Percentiles rank a stretch among this genome's conserved stretches.
These are phyloP conservation scores for Lactarius sp. DNA, from an alignment of 768 basidiomycete species.

Conservation along the genomic window DNA sequence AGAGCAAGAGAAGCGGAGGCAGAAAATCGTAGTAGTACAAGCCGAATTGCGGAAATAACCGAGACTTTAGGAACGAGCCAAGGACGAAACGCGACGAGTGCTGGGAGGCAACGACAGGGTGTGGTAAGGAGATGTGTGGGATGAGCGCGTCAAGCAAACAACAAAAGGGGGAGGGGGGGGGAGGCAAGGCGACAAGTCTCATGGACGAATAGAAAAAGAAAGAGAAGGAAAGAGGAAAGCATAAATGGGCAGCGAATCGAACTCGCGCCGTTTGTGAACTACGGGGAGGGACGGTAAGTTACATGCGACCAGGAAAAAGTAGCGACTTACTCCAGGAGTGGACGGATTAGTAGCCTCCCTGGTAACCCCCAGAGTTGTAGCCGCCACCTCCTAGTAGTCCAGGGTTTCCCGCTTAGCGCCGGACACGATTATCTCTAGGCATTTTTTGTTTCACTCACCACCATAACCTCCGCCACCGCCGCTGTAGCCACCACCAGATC, in stretches of 20 bases:
- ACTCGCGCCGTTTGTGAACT: slow-evolving; percentile 2
- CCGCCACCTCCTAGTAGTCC: slow-evolving; percentile 26
- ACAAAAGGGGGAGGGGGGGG: no score
- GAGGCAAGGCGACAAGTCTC: not conserved
- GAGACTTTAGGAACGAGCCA: slow-evolving; percentile 37
- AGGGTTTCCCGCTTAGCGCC: not conserved
- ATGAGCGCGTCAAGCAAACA: slow-evolving; percentile 35
- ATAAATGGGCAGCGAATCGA: slow-evolving; percentile 11
- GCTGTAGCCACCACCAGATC: slow-evolving; percentile 34
- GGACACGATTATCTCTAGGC: not conserved
- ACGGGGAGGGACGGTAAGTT: not conserved
- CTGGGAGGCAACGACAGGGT: slow-evolving; percentile 36
- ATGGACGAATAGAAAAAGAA: slow-evolving; percentile 17
- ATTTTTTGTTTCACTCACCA: slow-evolving; percentile 3
- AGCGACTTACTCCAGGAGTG: slow-evolving; percentile 1
- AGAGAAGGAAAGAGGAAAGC: slow-evolving; percentile 15
- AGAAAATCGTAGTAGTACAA: slow-evolving; percentile 41
- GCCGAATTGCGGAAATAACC: slow-evolving; percentile 39
- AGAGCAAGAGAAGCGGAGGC: slow-evolving; percentile 16
- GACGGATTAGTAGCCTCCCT: slow-evolving; percentile 23
- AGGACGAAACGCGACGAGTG: slow-evolving; percentile 39
- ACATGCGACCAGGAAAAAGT: no score
- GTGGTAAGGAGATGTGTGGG: slow-evolving; percentile 32
- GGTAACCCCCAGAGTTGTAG: slow-evolving; percentile 24
- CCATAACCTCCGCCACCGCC: slow-evolving; percentile 33